Base-by-base conservation (phyloP, 2,329 filamentous ascomycete species). In the Colletotrichum costaricense region DNA sequence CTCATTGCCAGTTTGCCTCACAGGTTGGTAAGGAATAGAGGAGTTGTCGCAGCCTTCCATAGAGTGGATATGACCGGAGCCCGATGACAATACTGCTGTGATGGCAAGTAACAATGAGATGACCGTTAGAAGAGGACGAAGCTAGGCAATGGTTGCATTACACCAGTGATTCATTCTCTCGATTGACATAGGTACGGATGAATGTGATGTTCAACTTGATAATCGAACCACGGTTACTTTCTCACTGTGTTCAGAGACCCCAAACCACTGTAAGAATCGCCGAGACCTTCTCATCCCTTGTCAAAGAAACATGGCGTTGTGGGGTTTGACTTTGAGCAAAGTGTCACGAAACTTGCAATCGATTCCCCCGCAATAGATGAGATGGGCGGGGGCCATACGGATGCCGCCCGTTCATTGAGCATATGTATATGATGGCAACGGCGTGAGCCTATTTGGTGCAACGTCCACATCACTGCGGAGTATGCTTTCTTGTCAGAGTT, bases 401-500 rank as follows among this genome's bases (percentile, higher is more conserved):
- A 30, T 57, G 16, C 16, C 6, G 12, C 49, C 28, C 33, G 24
- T 16, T 5, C 52, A 52, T 57, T n/a, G 19, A 19, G 33, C 22
- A 22, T 28, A 28, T 28, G 52, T 57, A 28, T 28, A 35, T 57
- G 52, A 57, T 11, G 24, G 16, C 9, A 14, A 22, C 26, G 38
- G 60, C 33, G 19, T 49, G 42, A 42, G 38, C 38, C 38, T 52
- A 16, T 24, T 52, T n/a, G 28, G 33, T 66, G 63, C 11, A 12
- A 56, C 14, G 16, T 52, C 26, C 16, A 16, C 49, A 68, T 26
- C 26, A 26, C 26, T 26, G 26, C 26, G 26, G 26, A 5, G 56
- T 26, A n/a, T 54, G 54, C 38, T 63, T n/a, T 42, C 42, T 64
- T 30, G 38, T 38, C 33, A 73, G n/a, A 57, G 46, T 66, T 38